phyloP scores from a whole-genome alignment of 371 early-diverging fungal genomes.

The Mortierella sp. region DNA sequence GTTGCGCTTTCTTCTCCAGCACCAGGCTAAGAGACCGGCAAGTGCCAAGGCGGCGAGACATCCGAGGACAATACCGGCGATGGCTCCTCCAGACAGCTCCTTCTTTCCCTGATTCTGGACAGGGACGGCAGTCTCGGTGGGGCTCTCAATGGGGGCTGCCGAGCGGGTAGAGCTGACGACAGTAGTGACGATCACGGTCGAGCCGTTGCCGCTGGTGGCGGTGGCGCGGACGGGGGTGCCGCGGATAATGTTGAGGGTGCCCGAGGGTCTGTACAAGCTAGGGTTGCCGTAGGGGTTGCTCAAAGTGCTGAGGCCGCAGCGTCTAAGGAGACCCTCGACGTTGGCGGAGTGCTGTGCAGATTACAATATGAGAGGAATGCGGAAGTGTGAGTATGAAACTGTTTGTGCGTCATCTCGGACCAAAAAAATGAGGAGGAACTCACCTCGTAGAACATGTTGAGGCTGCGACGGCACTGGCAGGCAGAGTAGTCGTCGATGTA shows the following conservation, averaged over 20 bases:
- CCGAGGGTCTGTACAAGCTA: constrained; percentile 10
- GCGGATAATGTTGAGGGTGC: constrained; percentile 5
- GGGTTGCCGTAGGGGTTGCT: constrained; percentile 23
- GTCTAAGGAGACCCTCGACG: constrained; percentile 27
- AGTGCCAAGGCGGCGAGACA: constrained; percentile 21
- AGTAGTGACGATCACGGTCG: constrained; percentile 2
- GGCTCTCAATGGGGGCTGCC: constrained; percentile 14
- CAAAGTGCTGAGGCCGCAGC: constrained; percentile 16
- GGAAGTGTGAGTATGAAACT: not conserved
- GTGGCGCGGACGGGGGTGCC: constrained; percentile 15
- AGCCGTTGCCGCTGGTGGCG: not conserved
- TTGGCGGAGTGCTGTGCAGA: constrained; percentile 13
- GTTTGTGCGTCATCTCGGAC: not conserved
- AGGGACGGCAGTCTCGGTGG: constrained; percentile 9
- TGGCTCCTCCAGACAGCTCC: constrained; percentile 30
- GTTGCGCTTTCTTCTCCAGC: constrained; percentile 28
- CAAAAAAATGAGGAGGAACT: not conserved
- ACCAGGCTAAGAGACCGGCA: constrained; percentile 19
- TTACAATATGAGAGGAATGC: not conserved
- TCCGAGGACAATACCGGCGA: constrained; percentile 38
- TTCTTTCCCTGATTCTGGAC: not conserved
- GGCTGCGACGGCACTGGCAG: constrained; percentile 28
- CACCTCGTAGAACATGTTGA: constrained; percentile 25
- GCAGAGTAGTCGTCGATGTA: constrained; percentile 29
- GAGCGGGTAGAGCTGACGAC: not conserved